Conservation (phyloP, 2,329 filamentous ascomycete species). For the Lasiodiplodia citricola region DNA sequence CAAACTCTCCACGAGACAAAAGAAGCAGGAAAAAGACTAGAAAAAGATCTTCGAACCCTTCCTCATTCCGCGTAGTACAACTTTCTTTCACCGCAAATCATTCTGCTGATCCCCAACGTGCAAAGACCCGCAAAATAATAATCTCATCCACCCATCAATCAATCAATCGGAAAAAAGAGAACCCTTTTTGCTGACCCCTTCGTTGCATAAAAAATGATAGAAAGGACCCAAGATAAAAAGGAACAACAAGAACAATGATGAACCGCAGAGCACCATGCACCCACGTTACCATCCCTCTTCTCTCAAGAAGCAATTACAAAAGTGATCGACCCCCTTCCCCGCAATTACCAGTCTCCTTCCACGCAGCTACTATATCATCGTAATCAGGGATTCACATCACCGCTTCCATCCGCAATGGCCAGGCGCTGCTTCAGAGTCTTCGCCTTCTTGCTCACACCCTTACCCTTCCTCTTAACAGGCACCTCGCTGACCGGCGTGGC, state of each 20-base stretch:
- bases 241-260: neutral
- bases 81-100: neutral
- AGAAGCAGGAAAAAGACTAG: neutral
- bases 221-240: neutral
- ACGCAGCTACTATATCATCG: no score
- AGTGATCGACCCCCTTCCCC: conserved; percentile 1
- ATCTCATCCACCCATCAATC: neutral
- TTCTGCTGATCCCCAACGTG: neutral
- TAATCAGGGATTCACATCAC: conserved; percentile 16
- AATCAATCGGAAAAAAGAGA: no score
- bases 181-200: neutral
- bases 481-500: conserved; percentile 73
- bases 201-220: neutral
- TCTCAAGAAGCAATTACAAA: conserved; percentile 1
- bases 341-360: neutral
- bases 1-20: neutral
- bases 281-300: neutral
- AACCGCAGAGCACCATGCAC: neutral
- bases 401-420: conserved; percentile 52
- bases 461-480: conserved; percentile 60
- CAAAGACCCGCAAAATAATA: neutral
- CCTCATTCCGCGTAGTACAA: neutral
- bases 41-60: neutral
- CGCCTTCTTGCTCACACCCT: conserved; percentile 56
- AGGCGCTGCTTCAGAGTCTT: conserved; percentile 57